These are phyloP conservation scores for Talaromyces atroroseus DNA, from an alignment of 2,329 filamentous ascomycete genomes.

Conservation along the genomic window DNA sequence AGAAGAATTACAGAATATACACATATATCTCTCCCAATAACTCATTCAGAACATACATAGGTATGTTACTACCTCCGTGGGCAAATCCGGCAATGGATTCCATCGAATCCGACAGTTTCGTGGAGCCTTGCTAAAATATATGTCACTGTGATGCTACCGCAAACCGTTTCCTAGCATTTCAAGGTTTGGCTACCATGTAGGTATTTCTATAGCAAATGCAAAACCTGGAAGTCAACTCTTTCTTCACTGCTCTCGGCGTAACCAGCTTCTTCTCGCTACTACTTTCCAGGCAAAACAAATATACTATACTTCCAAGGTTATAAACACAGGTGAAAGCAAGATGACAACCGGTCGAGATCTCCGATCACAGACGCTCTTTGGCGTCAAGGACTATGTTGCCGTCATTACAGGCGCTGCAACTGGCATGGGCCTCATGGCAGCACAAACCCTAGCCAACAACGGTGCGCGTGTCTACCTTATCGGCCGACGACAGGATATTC, in stretches of 20 bases:
- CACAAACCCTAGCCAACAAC: slow-evolving; percentile 43
- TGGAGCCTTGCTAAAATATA: no score
- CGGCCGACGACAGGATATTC: slow-evolving; percentile 41
- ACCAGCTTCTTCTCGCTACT: neutral
- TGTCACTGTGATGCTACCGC: neutral
- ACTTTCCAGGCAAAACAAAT: neutral
- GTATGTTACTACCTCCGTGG: no score
- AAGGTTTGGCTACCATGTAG: neutral
- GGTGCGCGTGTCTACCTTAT: slow-evolving; percentile 47
- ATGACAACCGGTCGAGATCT: slow-evolving; percentile 20
- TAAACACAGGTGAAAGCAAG: neutral
- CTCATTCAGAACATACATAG: no score
- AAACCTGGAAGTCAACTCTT: neutral
- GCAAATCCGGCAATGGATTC: no score
- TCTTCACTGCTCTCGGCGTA: neutral
- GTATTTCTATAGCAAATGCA: neutral
- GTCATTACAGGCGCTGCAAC: slow-evolving; percentile 44
- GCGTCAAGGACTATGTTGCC: slow-evolving; percentile 27
- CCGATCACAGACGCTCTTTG: slow-evolving; percentile 24
- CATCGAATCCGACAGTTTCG: no score
- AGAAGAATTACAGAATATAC: no score
- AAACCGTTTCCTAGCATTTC: neutral
- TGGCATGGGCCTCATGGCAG: slow-evolving; percentile 45
- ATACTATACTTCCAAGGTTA: no score
- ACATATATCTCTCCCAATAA: no score